A percentile compares a stretch with the other conserved stretches of the same genome.
phyloP scores from a whole-genome alignment of 2,329 filamentous ascomycete species.

The Cladophialophora carrionii region DNA sequence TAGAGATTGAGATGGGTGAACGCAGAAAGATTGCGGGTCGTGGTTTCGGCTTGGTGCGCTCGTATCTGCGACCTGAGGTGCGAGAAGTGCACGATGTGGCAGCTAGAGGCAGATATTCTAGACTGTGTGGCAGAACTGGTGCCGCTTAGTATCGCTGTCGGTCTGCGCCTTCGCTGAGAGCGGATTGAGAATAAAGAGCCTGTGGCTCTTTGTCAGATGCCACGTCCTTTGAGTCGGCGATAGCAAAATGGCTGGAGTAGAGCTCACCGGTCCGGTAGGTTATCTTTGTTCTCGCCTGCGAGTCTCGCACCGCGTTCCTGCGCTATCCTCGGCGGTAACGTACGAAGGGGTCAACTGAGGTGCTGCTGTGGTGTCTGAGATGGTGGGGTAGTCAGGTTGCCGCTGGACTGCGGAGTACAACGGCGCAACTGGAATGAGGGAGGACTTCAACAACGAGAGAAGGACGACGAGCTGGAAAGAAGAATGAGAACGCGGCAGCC shows the following conservation, averaged over 20 bases:
- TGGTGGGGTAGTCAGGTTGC: constrained; percentile 16
- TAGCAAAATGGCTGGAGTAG: constrained; percentile 10
- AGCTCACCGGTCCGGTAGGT: constrained; percentile 8
- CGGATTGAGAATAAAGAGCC: constrained; percentile 12
- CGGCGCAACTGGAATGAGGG: constrained; percentile 8
- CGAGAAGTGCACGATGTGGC: not conserved
- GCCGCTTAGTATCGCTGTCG: not conserved
- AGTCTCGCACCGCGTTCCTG: constrained; percentile 11
- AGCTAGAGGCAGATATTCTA: not conserved
- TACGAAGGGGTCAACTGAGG: not conserved
- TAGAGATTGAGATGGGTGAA: constrained; percentile 2
- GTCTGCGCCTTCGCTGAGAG: constrained; percentile 1
- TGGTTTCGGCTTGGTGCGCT: not conserved
- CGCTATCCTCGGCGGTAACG: constrained; percentile 20
- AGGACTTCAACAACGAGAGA: constrained; percentile 15
- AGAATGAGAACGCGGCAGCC: constrained; percentile 2
- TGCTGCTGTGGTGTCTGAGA: constrained; percentile 4
- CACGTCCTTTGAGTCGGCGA: constrained; percentile 24
- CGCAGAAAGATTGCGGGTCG: not conserved
- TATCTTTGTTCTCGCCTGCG: constrained; percentile 14
- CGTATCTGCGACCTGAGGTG: not conserved
- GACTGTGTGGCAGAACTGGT: not conserved
- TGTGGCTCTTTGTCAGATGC: constrained; percentile 13
- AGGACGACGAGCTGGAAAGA: constrained; percentile 4
- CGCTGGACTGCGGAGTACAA: constrained; percentile 18